These are phyloP conservation scores for Sphaerostilbella broomeana DNA, from an alignment of 2,329 filamentous ascomycete genomes.

Conservation along the genomic window DNA sequence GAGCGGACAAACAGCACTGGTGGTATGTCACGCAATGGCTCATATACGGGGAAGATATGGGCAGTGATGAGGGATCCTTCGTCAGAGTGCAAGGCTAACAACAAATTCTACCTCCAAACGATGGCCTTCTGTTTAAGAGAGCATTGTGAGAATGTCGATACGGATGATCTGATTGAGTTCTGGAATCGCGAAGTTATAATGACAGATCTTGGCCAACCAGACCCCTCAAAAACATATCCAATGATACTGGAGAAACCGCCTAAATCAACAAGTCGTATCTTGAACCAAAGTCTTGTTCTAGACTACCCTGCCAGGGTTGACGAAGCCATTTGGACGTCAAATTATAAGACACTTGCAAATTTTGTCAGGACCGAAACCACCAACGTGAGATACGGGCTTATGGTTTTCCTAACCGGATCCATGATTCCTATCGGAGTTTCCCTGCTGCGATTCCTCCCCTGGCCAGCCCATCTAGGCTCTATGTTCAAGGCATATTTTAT, in stretches of 20 bases:
- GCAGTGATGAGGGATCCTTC: conserved; percentile 11
- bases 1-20: conserved; percentile 1
- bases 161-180: neutral
- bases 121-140: conserved; percentile 17
- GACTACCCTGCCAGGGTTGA: conserved; percentile 13
- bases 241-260: conserved; percentile 2
- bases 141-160: conserved; percentile 9
- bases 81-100: conserved; percentile 14
- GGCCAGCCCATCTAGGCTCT: conserved; percentile 13
- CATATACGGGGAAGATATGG: conserved; percentile 15
- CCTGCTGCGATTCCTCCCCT: conserved; percentile 25
- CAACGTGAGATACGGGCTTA: conserved; percentile 20
- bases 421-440: conserved; percentile 24
- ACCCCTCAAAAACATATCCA: neutral
- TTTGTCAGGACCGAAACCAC: conserved; percentile 11
- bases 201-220: neutral
- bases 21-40: conserved; percentile 1
- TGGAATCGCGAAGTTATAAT: neutral
- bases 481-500: conserved; percentile 19
- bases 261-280: too few relatives aligned
- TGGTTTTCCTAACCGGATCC: conserved; percentile 19
- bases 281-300: conserved; percentile 10
- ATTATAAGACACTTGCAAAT: conserved; percentile 5
- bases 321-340: conserved; percentile 5
- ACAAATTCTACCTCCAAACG: conserved; percentile 15